phyloP scores from a whole-genome alignment of 2,329 filamentous ascomycete genomes.

The Colletotrichum falcatum region DNA sequence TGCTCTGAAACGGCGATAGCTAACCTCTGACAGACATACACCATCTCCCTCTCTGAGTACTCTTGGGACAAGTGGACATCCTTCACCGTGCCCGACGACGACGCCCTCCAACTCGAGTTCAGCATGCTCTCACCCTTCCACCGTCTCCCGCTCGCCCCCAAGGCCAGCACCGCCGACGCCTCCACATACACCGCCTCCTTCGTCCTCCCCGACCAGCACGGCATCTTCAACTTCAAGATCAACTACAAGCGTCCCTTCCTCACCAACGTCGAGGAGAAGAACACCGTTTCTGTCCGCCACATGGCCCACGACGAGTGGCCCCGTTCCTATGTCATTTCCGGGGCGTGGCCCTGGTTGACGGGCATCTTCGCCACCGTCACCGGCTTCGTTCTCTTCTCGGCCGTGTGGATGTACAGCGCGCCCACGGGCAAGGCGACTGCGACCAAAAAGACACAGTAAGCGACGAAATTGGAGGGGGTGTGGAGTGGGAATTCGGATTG shows the following conservation, averaged over 20 bases:
- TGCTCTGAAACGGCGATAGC: constrained; percentile 8
- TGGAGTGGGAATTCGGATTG: neutral
- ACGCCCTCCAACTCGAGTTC: constrained; percentile 93
- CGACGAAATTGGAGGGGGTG: neutral
- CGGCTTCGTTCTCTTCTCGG: constrained; percentile 88
- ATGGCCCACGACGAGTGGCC: constrained; percentile 98
- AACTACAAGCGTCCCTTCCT: constrained; percentile 98
- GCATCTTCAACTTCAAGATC: constrained; percentile 98
- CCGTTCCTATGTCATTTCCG: constrained; percentile 88
- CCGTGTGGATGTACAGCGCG: constrained; percentile 84
- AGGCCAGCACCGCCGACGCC: constrained; percentile 70
- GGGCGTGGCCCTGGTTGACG: constrained; percentile 93
- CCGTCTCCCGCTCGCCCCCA: constrained; percentile 77
- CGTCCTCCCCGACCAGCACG: constrained; percentile 93
- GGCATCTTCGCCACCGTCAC: constrained; percentile 86
- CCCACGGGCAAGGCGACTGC: constrained; percentile 53
- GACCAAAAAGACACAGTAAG: constrained; percentile 62
- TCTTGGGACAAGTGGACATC: constrained; percentile 78
- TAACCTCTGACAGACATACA: constrained; percentile 73
- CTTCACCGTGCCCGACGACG: constrained; percentile 76
- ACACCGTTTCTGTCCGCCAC: constrained; percentile 93
- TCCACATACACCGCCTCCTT: constrained; percentile 82
- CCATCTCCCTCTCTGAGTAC: constrained; percentile 91
- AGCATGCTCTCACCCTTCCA: constrained; percentile 99
- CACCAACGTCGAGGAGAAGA: constrained; percentile 91